Base-by-base conservation (phyloP, 805 yeast genomes). In the Saturnispora bothae region DNA sequence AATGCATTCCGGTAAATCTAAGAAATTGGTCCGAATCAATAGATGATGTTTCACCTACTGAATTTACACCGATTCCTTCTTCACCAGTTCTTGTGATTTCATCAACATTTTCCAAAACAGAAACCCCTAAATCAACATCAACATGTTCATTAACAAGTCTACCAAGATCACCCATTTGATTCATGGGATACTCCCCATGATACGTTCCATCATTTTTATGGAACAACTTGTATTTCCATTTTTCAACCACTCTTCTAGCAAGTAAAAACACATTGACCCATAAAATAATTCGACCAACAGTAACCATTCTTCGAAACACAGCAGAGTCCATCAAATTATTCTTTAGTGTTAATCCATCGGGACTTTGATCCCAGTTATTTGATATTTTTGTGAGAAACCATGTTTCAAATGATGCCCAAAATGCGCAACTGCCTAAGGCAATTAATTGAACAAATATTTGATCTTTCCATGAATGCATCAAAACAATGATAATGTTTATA, bases 181-280 rank as follows among this genome's bases (percentile, higher is more conserved):
- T 5, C 28, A 26, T 26, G 12, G 28, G 5, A 26, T 5, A 12
- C 12, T 10, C 28, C 12, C 12, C 7, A 10, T n/a, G 25, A 22
- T 22, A 10, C 12, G 15, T n/a, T 5, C 28, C 5, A 10, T n/a
- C 15, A 26, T 5, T 26, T 5, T n/a, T 6, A 26, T 26, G 12
- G 15, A n/a, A n/a, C 7, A n/a, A 26, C 7, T 29, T 29, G n/a
- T 27, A 12, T 28, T 32, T 19, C 40, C 40, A 38, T 28, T 26
- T 22, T 10, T 33, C 33, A 15, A 38, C 33, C 5, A 38, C 21
- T 12, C 22, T 21, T 13, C 35, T 15, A 6, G 18, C 28, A 0
- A 38, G 14, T 7, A 38, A 28, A 20, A 38, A 32, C 17, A 28
- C 16, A 12, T 33, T 32, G 13, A 38, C 17, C 36, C 36, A 38